Conservation (phyloP, 768 basidiomycete species). For the Omphalotus guepiniiformis region DNA sequence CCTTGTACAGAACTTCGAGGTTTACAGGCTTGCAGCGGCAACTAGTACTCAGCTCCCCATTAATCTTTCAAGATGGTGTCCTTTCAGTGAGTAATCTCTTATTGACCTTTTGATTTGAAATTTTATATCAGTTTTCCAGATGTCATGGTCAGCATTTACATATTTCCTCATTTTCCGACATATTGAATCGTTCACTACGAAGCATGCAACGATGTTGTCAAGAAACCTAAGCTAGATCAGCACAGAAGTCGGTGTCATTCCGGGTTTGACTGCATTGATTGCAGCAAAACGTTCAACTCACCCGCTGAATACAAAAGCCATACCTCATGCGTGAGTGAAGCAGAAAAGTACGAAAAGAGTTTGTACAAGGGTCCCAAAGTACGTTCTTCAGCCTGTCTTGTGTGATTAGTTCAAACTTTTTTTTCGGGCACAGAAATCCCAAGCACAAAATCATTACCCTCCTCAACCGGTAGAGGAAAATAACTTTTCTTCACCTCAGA, state of each 20-base stretch:
- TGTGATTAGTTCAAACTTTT: neutral
- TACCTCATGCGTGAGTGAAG: slow-evolving; percentile 84
- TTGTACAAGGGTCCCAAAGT: slow-evolving; percentile 79
- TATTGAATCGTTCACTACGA: slow-evolving; percentile 3
- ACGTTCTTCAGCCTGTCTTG: slow-evolving; percentile 10
- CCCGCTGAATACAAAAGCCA: slow-evolving; percentile 79
- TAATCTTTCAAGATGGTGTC: slow-evolving; percentile 52
- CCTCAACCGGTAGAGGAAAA: slow-evolving; percentile 12
- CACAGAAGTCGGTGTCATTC: slow-evolving; percentile 59
- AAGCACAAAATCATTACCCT: slow-evolving; percentile 21
- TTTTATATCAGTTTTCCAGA: slow-evolving; percentile 36
- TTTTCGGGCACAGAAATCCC: slow-evolving; percentile 5
- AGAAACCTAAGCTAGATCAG: slow-evolving; percentile 90
- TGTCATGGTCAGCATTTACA: slow-evolving; percentile 61
- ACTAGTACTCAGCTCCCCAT: too few relatives aligned
- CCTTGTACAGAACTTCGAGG: too few relatives aligned
- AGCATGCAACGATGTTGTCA: slow-evolving; percentile 85
- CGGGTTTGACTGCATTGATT: slow-evolving; percentile 84
- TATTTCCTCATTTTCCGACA: neutral
- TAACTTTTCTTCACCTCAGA: neutral
- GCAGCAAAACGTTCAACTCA: slow-evolving; percentile 75
- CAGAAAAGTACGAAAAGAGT: slow-evolving; percentile 88
- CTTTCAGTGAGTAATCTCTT: slow-evolving; percentile 51
- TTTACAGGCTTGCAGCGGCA: too few relatives aligned
- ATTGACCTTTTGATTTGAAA: neutral